Base-by-base conservation (phyloP, 495 filamentous ascomycete species). In the Talaromyces adpressus region DNA sequence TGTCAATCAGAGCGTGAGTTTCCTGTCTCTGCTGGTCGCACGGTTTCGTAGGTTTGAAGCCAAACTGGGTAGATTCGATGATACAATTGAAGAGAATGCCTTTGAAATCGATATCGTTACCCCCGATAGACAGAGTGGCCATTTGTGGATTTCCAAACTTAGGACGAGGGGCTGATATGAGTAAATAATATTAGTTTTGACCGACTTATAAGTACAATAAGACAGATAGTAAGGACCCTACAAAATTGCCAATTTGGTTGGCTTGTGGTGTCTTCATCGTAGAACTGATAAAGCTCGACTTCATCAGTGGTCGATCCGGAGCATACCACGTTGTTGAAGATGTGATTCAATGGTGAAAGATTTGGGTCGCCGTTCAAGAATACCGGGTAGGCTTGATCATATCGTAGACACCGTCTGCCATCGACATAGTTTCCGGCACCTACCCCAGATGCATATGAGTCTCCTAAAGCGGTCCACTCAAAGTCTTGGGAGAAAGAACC, bases 81-180 rank as follows among this genome's bases (percentile, higher is more conserved):
- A 62, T 62, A 49, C 59, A 62, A 62, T 62, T 41, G 36, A 29
- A 47, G 18, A 62, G 47, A 1, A 62, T 62, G 18, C 59, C 59
- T 47, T 39, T 39, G 20, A 62, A 62, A 47, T 47, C 59, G 3
- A 62, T 62, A 14, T 62, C 59, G 14, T 62, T 49, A 62, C 59
- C 59, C 12, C 59, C 59, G n/a, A 23, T 9, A 62, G 36, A 49
- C 36, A 62, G n/a, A 39, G 59, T 62, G 52, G 59, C 59, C 59
- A 51, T 62, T 5, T 39, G 23, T 47, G 59, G 59, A 27, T 41
- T 47, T 39, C 59, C 59, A 49, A 62, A 62, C 27, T 62, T 62
- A 0, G 59, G 59, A 1, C 59, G 59, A 47, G n/a, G 59, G 51
- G n/a, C n/a, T n/a, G n/a, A n/a, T n/a, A n/a, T n/a, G n/a, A n/a